Evolutionary conservation across 805 yeast species (phyloP), one percentile per base, ranked within the genome.

Genomic region (Candida arabinofermentans): DNA sequence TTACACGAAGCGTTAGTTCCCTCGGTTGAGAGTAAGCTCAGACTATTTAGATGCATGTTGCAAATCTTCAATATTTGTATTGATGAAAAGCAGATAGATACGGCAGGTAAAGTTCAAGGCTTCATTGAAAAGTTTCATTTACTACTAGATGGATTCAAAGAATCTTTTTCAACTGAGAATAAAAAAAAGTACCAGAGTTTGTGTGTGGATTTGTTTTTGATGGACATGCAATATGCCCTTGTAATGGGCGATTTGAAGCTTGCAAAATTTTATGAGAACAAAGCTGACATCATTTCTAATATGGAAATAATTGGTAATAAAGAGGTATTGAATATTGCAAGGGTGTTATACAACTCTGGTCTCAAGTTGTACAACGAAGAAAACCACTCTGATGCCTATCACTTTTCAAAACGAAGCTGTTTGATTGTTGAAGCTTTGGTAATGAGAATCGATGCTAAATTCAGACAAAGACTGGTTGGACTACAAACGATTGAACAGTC

Each of bases 191-290:
- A 44, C 10, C 24, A 44, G 2, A 36, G 31, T 1, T 39, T 51
- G n/a, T 48, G 44, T 8, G 35, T 43, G 2, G 69, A 69, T 31
- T 53, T 60, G 24, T 58, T 51, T 32, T 29, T 66, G 3, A 39
- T 58, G 18, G 62, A 62, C 40, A 63, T 65, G 51, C 69, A 64
- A 41, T 32, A 53, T 3, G 45, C 64, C 0, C 34, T 67, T 5
- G 35, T 47, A 7, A 57, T 55, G n/a, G 58, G 54, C 3, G 70
- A 71, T 42, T 44, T 56, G 5, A 57, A 62, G 32, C 55, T 60
- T 47, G 71, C 72, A 1, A 61, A 54, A 32, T 51, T 65, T 22
- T 66, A 62, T 44, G 61, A 63, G 24, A 51, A 53, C 8, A 61
- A 65, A 39, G 58, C 66, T 2, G 53, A 53, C 19, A 24, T 59